A percentile compares a stretch with the other conserved stretches of the same genome.
Conservation (phyloP, 306 rosid genomes). For the Trifolium pratense region DNA sequence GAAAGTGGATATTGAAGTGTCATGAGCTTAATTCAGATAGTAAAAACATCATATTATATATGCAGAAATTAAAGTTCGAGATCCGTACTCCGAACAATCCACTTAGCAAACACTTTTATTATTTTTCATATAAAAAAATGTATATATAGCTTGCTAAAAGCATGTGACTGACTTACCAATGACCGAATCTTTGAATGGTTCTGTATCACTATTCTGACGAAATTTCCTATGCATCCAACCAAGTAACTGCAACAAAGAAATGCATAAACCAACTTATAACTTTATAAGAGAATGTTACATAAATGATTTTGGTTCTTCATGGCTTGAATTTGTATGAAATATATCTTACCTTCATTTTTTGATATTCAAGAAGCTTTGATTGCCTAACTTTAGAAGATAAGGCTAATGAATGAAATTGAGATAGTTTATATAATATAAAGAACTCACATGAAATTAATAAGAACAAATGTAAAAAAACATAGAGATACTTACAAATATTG, state of each 20-base stretch:
- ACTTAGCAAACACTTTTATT: too few species aligned
- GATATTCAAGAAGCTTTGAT: conserved; percentile 51
- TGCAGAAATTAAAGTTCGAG: too few species aligned
- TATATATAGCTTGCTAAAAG: conserved; percentile 2
- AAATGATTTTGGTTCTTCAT: conserved; percentile 12
- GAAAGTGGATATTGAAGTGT: too few species aligned
- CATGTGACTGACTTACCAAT: conserved; percentile 67
- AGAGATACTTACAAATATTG: conserved; percentile 68
- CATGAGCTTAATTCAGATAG: too few species aligned
- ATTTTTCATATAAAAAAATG: too few species aligned
- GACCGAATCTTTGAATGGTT: conserved; percentile 70
- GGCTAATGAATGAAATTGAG: conserved; percentile 38
- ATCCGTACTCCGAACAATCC: too few species aligned
- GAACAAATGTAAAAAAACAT: conserved; percentile 52
- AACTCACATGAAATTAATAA: conserved; percentile 47
- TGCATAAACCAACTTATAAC: conserved; percentile 40
- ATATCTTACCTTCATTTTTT: conserved; percentile 77
- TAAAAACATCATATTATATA: too few species aligned
- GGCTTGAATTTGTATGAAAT: conserved; percentile 15
- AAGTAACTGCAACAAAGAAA: conserved; percentile 66
- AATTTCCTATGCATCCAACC: conserved; percentile 98
- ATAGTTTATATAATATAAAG: conserved; percentile 48
- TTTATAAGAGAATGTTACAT: conserved; percentile 9
- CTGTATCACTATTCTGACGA: conserved; percentile 71
- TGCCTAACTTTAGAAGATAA: conserved; percentile 47